These are phyloP conservation scores for Aphanomyces invadans DNA, from an alignment of 352 stramenopile species.

Conservation along the genomic window DNA sequence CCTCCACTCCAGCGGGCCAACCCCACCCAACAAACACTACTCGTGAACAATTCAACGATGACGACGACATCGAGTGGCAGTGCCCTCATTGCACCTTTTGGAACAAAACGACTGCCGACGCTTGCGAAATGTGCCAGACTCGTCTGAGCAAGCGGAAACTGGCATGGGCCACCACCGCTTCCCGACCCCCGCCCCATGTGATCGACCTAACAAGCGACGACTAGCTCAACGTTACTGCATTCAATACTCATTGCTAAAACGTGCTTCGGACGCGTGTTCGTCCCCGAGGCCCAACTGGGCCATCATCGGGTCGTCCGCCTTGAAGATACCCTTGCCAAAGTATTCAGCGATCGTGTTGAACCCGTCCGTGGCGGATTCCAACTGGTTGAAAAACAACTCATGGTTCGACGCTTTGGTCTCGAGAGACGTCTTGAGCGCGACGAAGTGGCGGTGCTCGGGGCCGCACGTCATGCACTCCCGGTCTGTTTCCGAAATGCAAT, in stretches of 20 bases:
- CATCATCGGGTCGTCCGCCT: constrained; percentile 37
- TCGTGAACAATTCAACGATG: constrained; percentile 37
- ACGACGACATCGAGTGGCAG: constrained; percentile 17
- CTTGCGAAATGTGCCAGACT: constrained; percentile 7
- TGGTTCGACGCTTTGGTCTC: constrained; percentile 85
- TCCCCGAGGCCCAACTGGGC: constrained; percentile 42
- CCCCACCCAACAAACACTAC: constrained; percentile 34
- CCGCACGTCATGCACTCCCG: constrained; percentile 85
- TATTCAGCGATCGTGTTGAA: constrained; percentile 88
- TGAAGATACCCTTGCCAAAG: constrained; percentile 91
- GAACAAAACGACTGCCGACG: background rate
- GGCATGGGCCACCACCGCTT: background rate
- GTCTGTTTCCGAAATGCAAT: constrained; percentile 85
- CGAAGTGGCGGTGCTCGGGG: constrained; percentile 76
- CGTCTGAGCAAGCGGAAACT: constrained; percentile 11
- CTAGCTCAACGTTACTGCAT: background rate
- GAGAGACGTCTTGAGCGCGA: constrained; percentile 79
- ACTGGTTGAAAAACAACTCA: constrained; percentile 90
- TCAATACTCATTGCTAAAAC: constrained; percentile 83
- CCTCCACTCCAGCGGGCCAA: constrained; percentile 25
- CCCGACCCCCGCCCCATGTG: background rate
- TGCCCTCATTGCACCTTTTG: constrained; percentile 12
- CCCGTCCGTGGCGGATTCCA: constrained; percentile 80
- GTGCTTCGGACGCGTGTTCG: constrained; percentile 51
- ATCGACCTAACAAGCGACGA: constrained; percentile 14